A percentile compares a stretch with the other conserved stretches of the same genome.
Conservation (phyloP, 1,284 basidiomycete species). For the Fomitopsis betulina region DNA sequence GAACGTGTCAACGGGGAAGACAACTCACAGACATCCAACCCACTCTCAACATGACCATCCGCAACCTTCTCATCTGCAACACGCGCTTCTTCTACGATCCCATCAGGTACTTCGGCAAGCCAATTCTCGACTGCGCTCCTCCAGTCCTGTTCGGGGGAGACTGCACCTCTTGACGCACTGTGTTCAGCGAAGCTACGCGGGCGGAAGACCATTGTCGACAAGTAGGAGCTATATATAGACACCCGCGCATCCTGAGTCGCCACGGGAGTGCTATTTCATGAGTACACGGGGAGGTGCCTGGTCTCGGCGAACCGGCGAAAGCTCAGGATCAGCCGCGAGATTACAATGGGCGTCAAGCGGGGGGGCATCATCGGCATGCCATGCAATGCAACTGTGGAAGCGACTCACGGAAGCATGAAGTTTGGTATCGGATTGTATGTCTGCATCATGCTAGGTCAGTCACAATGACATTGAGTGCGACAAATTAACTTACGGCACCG, state of each 20-base stretch:
- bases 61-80: too few species aligned
- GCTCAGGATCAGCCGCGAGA: not conserved
- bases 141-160: not conserved
- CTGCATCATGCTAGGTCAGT: not conserved
- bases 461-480: too few species aligned
- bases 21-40: too few species aligned
- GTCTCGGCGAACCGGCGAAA: not conserved
- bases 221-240: not conserved
- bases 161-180: not conserved
- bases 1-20: too few species aligned
- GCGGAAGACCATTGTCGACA: not conserved
- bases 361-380: not conserved
- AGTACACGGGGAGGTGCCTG: not conserved
- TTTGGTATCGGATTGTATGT: not conserved
- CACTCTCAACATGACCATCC: too few species aligned
- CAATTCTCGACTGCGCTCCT: not conserved
- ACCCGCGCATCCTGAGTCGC: not conserved
- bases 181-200: not conserved
- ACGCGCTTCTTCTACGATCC: too few species aligned
- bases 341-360: not conserved
- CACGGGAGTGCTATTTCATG: not conserved
- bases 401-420: not conserved
- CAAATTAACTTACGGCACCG: not conserved
- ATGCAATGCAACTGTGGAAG: not conserved
- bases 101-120: too few species aligned